Evolutionary conservation across 257 asterid species (phyloP).

Genomic region (Ehretia macrophylla): DNA sequence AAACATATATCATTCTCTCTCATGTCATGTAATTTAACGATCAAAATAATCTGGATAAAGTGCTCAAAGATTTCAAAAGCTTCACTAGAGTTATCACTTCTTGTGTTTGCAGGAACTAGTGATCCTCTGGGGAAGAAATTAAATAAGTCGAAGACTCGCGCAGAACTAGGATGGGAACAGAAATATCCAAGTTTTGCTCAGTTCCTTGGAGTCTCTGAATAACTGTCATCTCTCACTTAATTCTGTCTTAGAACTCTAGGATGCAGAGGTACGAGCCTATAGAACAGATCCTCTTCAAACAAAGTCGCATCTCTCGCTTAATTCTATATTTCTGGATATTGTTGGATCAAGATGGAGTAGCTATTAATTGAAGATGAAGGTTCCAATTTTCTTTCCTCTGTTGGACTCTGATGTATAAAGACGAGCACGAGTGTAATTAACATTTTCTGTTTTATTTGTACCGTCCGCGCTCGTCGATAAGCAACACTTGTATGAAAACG

Average conservation of each 20-base stretch:
- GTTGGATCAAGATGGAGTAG: not conserved
- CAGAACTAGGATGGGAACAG: constrained; percentile 83
- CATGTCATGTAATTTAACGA: not conserved
- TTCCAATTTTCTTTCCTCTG: not conserved
- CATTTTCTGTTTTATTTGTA: no score
- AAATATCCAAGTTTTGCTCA: constrained; percentile 73
- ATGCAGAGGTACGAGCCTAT: no score
- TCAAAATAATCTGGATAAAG: not conserved
- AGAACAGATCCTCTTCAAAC: no score
- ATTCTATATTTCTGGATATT: no score
- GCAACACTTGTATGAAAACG: no score
- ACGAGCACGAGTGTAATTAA: no score
- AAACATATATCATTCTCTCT: not conserved
- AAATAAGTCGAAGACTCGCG: constrained; percentile 68
- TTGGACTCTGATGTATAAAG: no score
- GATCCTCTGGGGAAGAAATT: constrained; percentile 83
- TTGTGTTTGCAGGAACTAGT: constrained; percentile 50
- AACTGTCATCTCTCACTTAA: not conserved
- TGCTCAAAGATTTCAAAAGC: not conserved
- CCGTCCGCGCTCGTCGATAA: no score
- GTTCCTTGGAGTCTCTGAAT: constrained; percentile 54
- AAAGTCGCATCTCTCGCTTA: no score
- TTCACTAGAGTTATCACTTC: not conserved
- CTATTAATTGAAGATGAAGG: not conserved
- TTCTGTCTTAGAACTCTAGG: no score